phyloP scores from a whole-genome alignment of 2,329 filamentous ascomycete species.

The Amesomyces nigricolor region DNA sequence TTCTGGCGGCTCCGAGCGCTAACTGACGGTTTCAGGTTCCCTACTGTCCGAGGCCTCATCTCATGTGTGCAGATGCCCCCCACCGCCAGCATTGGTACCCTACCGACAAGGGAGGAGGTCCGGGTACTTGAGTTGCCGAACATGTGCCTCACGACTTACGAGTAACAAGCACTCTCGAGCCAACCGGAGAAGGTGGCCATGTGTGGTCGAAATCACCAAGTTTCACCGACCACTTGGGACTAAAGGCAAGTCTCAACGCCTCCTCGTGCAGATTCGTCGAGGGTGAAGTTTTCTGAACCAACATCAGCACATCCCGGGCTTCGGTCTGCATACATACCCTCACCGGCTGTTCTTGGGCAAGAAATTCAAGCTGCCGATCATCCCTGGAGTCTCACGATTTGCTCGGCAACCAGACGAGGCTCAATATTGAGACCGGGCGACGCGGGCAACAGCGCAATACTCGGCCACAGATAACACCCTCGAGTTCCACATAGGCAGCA shows the following conservation, averaged over 20 bases:
- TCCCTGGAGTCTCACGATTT: too few species aligned
- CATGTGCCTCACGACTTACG: background rate
- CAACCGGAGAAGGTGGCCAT: background rate
- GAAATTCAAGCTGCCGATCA: too few species aligned
- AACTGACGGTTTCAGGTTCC: constrained; percentile 1
- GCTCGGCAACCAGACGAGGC: too few species aligned
- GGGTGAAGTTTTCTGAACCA: background rate
- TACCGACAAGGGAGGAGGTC: background rate
- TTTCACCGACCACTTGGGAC: background rate
- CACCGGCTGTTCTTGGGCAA: too few species aligned
- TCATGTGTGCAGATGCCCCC: background rate
- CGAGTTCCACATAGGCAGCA: background rate
- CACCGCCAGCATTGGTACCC: background rate
- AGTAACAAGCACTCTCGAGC: background rate
- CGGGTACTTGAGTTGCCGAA: background rate
- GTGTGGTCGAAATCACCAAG: background rate
- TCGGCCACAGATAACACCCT: too few species aligned
- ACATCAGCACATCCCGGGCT: too few species aligned
- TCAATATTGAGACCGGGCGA: too few species aligned
- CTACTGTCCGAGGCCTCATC: background rate
- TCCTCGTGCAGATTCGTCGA: background rate
- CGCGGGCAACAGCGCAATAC: too few species aligned
- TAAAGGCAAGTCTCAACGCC: background rate
- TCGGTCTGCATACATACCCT: too few species aligned
- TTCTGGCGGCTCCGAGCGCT: background rate